Conservation (phyloP, 306 rosid species). For the Pterocarpus santalinus region DNA sequence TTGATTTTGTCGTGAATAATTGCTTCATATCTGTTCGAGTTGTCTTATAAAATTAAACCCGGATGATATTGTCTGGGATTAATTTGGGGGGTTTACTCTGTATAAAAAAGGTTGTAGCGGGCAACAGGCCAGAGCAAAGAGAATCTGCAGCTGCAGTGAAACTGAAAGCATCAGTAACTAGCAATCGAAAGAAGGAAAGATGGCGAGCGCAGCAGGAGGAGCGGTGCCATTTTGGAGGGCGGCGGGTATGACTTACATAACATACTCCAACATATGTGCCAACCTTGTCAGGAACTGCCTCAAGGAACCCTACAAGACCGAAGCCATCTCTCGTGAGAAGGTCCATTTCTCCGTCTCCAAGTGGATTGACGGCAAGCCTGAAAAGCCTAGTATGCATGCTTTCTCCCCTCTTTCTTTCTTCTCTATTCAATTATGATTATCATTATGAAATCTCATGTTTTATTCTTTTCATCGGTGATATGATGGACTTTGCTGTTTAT, state of each 20-base stretch:
- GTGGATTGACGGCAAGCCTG: slow-evolving; percentile 50
- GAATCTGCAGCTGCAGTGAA: neutral
- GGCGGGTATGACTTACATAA: slow-evolving; percentile 94
- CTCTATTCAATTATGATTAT: neutral
- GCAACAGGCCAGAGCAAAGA: no score
- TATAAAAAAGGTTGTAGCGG: neutral
- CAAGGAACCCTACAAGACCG: slow-evolving; percentile 84
- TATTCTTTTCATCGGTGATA: no score
- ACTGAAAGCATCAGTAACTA: neutral
- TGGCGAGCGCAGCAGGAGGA: slow-evolving; percentile 53
- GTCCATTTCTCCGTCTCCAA: slow-evolving; percentile 74
- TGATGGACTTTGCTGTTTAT: no score
- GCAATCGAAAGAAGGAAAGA: neutral
- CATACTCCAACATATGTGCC: slow-evolving; percentile 92
- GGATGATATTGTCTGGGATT: no score
- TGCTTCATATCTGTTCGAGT: neutral
- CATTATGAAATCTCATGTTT: neutral
- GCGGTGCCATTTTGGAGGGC: slow-evolving; percentile 98
- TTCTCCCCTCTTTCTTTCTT: neutral
- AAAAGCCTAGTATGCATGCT: slow-evolving; percentile 63
- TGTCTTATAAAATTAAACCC: neutral
- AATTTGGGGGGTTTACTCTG: no score
- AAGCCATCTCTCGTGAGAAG: slow-evolving; percentile 80
- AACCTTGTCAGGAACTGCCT: slow-evolving; percentile 88
- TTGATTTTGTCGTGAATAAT: neutral